Evolutionary conservation across 306 rosid species (phyloP).

Genomic region (Fragaria iinumae): DNA sequence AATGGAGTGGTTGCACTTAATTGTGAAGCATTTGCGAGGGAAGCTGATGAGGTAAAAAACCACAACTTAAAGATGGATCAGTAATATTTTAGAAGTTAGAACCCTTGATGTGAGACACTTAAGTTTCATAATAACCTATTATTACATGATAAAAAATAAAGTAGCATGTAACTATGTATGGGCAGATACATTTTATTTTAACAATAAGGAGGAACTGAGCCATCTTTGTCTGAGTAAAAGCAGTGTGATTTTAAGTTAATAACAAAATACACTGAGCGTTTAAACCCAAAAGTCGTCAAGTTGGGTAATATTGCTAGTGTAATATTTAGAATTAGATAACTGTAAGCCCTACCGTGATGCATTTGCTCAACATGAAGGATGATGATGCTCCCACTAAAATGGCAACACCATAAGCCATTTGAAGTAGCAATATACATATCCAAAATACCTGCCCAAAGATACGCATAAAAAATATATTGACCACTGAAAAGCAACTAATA

Average conservation of each 20-base stretch:
- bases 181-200: too few species aligned
- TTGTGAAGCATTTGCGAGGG: background rate
- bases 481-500: constrained; percentile 14
- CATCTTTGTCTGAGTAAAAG: background rate
- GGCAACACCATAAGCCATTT: constrained; percentile 77
- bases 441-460: constrained; percentile 73
- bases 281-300: background rate
- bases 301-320: background rate
- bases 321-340: constrained; percentile 6
- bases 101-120: background rate
- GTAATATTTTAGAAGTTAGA: background rate
- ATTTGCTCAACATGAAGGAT: constrained; percentile 70
- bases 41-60: background rate
- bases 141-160: background rate
- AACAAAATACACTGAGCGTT: background rate
- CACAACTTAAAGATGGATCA: background rate
- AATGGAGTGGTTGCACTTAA: background rate
- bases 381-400: constrained; percentile 73
- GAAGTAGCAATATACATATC: constrained; percentile 83
- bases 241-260: background rate
- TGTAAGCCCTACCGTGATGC: constrained; percentile 56
- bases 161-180: background rate
- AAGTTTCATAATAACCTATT: background rate
- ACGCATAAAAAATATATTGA: constrained; percentile 14
- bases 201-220: background rate